Evolutionary conservation across 441 rosid genomes (phyloP), one percentile per base, ranked within the genome.

Genomic region (Gossypium armourianum): DNA sequence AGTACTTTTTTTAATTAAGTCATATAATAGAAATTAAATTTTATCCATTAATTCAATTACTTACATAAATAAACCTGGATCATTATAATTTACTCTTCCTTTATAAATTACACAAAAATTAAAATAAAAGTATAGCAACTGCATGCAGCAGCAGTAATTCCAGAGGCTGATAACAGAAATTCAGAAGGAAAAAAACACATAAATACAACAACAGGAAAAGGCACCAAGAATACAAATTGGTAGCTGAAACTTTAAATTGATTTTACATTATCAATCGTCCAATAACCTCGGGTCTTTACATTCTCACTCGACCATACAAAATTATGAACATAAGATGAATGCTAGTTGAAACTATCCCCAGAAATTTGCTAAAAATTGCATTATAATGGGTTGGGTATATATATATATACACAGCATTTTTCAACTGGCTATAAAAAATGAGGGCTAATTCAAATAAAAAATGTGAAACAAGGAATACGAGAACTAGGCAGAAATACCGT

Each of bases 341-440:
- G 50, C 53, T 61, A 66, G 26, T 45, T 54, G 55, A 73, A 72
- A 71, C 77, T 72, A 79, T 63, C 85, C 96, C 91, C 81, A 76
- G 61, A 83, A 74, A 74, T 82, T 81, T 77, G 89, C 88, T 79
- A 81, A 85, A 90, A 88, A 85, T 58, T 69, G 91, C 90, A 79
- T 54, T 75, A 82, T 71, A 23, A 78, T 76, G 60, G 90, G 88
- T 47, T 24, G 23, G 62, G 61, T 54, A 23, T 57, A 23, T 23
- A 23, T 23, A 23, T 67, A 70, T 81, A 79, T 82, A 62, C 76
- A 81, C 77, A 73, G 62, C 68, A 79, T 78, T 68, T 69, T 80
- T 69, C 23, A 59, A 70, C 24, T 57, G 71, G 26, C 67, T 36
- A 19, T 40, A 32, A 70, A 74, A 74, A 73, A 65, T 2, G 32